Conservation (phyloP, 2,329 filamentous ascomycete genomes). For the Colletotrichum falcatum region DNA sequence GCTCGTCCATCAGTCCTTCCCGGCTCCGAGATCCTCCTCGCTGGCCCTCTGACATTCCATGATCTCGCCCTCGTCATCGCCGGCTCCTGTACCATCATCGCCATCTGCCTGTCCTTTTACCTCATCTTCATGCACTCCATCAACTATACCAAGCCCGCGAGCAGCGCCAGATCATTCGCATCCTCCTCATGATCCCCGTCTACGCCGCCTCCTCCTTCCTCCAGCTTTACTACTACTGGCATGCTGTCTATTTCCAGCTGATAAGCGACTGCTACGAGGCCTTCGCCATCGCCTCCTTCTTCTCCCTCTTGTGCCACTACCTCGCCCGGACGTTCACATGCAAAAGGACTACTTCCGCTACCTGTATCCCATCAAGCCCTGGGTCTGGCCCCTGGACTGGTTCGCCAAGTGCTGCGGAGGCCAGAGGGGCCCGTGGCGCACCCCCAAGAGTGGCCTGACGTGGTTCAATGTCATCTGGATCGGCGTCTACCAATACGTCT, state of each 20-base stretch:
- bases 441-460: constrained; percentile 83
- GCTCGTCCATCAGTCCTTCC: constrained; percentile 51
- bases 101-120: constrained; percentile 65
- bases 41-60: constrained; percentile 65
- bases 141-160: constrained; percentile 70
- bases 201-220: constrained; percentile 82
- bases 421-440: constrained; percentile 75
- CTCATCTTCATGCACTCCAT: constrained; percentile 69
- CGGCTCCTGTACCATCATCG: constrained; percentile 61
- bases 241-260: constrained; percentile 85
- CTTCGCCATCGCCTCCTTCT: constrained; percentile 89
- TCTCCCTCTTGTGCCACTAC: constrained; percentile 84
- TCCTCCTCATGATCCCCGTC: constrained; percentile 88
- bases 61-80: constrained; percentile 64
- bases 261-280: constrained; percentile 89
- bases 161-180: constrained; percentile 82
- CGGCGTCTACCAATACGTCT: constrained; percentile 87
- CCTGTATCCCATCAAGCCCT: constrained; percentile 73
- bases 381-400: constrained; percentile 81
- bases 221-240: constrained; percentile 78
- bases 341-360: constrained; percentile 86
- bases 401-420: constrained; percentile 78
- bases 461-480: constrained; percentile 93
- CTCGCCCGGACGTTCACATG: constrained; percentile 80
- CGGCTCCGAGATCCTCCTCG: constrained; percentile 60